Evolutionary conservation across 345 rosid genomes (phyloP), one percentile per base, ranked within the genome.

Genomic region (Eucalyptus virginea): DNA sequence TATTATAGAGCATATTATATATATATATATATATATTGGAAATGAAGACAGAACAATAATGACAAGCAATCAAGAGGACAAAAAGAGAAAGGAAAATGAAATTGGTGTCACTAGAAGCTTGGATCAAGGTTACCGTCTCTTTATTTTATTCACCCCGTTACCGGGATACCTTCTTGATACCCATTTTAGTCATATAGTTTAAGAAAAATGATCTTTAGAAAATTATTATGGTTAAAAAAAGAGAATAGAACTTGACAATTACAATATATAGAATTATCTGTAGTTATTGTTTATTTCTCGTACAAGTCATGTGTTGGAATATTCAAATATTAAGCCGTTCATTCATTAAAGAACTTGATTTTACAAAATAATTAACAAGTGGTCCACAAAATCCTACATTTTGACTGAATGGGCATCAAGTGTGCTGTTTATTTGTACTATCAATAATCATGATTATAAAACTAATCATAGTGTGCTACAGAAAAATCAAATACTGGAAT

Each of bases 321-420:
- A 40, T 40, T 77, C 1, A 40, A 37, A 21, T 77, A 2, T 11
- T 37, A 77, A 77, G 15, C 3, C 0, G 11, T 6, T 21, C 7
- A 77, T 77, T 40, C 16, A 6, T 77, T 11, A 5, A 21, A 16
- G 42, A 21, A 6, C 15, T 37, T 21, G 12, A 77, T 5, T 21
- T 37, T 40, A 37, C 24, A 19, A 11, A 37, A 40, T 24, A 6
- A 44, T 11, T 1, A 7, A 21, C 8, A 11, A 40, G 3, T 10
- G 47, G 12, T 40, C 14, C 28, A 21, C 4, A 11, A 77, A 40
- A 21, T 77, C 7, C 37, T 40, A 11, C 7, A 11, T 1, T 5
- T 4, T 37, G 47, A 77, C 26, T 77, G 15, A 37, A 34, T 1
- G 12, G 14, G 28, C 83, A 40, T 37, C 4, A 11, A 24, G 28